Conservation (phyloP, 2,329 filamentous ascomycete genomes). For the Juglanconis sp. region DNA sequence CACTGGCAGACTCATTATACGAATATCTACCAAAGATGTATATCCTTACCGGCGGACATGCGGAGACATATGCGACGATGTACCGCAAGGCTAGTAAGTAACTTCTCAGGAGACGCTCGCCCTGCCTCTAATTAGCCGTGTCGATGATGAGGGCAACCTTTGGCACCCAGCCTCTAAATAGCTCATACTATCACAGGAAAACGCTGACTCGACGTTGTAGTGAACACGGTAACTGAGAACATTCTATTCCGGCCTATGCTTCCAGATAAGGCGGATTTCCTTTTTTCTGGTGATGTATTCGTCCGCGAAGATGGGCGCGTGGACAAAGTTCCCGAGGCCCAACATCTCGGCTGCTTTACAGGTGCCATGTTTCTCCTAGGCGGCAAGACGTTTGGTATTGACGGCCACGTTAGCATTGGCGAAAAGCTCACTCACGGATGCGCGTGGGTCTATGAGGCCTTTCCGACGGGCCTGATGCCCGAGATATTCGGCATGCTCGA, state of each 20-base stretch:
- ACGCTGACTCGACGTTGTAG: no score
- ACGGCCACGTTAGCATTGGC: constrained; percentile 41
- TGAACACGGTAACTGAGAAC: constrained; percentile 53
- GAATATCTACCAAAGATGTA: constrained; percentile 44
- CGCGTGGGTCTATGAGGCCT: constrained; percentile 47
- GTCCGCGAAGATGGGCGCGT: constrained; percentile 19
- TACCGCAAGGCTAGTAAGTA: constrained; percentile 42
- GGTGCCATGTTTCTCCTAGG: constrained; percentile 51
- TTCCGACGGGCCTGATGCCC: constrained; percentile 50
- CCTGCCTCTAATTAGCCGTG: no score
- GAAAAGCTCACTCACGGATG: constrained; percentile 48
- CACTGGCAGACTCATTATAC: constrained; percentile 39
- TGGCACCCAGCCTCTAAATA: no score
- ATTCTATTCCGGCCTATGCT: constrained; percentile 63
- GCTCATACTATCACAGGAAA: no score
- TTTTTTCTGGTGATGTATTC: constrained; percentile 47
- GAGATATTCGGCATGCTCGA: constrained; percentile 43
- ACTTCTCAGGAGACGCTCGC: no score
- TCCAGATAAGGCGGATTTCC: constrained; percentile 50
- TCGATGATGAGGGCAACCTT: no score
- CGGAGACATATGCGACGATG: constrained; percentile 54
- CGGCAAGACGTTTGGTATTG: constrained; percentile 39
- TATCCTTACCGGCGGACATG: constrained; percentile 55
- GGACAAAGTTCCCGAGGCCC: constrained; percentile 28
- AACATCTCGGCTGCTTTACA: constrained; percentile 49